A percentile compares a stretch with the other conserved stretches of the same genome.
Conservation (phyloP, 1,139 yeast genomes). For the Hemisphaericaspora xylofermentans region DNA sequence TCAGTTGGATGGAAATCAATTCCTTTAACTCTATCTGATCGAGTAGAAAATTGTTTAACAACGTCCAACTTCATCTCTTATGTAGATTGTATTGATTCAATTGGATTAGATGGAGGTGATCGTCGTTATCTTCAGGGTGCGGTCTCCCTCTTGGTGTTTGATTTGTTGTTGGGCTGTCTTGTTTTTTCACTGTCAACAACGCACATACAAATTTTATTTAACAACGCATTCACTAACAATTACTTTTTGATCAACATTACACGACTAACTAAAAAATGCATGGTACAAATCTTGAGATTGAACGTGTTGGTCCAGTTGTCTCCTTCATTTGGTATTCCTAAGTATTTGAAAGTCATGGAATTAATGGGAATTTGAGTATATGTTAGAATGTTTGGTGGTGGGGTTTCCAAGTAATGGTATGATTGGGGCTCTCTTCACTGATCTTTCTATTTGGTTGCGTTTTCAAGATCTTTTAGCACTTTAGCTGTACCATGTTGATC, state of each 20-base stretch:
- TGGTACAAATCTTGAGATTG: too few species aligned
- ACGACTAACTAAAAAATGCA: background rate
- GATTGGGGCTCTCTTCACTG: too few species aligned
- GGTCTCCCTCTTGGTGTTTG: slow-evolving; percentile 7
- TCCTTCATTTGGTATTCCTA: too few species aligned
- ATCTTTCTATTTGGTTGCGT: too few species aligned
- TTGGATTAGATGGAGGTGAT: background rate
- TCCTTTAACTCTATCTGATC: slow-evolving; percentile 96
- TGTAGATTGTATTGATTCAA: background rate
- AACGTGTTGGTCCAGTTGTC: too few species aligned
- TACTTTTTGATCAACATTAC: background rate
- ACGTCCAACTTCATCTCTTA: slow-evolving; percentile 44
- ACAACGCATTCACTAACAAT: background rate
- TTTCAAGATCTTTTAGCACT: too few species aligned
- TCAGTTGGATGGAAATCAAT: slow-evolving; percentile 97
- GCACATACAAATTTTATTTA: background rate
- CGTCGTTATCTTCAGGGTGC: background rate
- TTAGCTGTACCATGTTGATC: too few species aligned
- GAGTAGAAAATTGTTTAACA: slow-evolving; percentile 74
- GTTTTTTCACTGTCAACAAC: background rate
- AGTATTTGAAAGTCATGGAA: too few species aligned
- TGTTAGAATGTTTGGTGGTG: too few species aligned
- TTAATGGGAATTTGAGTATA: too few species aligned
- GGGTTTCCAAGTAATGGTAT: too few species aligned
- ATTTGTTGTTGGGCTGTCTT: slow-evolving; percentile 5